Evolutionary conservation across 2,329 filamentous ascomycete species (phyloP), one percentile per base, ranked within the genome.

Genomic region (Cladophialophora yegresii): DNA sequence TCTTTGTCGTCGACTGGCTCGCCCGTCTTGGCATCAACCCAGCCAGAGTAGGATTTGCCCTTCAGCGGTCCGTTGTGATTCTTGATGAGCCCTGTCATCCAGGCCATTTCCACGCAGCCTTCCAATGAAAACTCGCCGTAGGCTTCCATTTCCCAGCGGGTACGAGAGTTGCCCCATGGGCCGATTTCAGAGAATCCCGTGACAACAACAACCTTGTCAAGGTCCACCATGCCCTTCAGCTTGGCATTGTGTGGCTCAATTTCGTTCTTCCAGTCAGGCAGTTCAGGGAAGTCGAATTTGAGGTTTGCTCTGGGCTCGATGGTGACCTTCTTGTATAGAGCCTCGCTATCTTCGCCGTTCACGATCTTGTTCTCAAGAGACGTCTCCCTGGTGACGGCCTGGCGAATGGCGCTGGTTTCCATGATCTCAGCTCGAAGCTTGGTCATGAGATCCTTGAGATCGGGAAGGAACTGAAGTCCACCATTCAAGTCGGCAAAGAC

Each of bases 71-170:
- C 95, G 72, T 98, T 98, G 83, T 96, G 91, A 78, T 99, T 96
- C 84, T 93, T 97, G 82, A 99, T 98, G 65, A 98, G 87, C 75
- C 95, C 95, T 93, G 98, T 99, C 78, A 99, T 92, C 95, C 95
- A 99, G 33, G 95, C 93, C 95, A 99, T 99, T 80, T 99, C 95
- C 66, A 99, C 89, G 74, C 95, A 98, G 32, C 95, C 95, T 78
- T 99, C 96, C 13, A 99, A 86, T 8, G 95, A 98, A 82, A 99
- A 99, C 75, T 96, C 86, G 75, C 95, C 95, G 71, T 93, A 88
- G 1, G 95, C 93, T 78, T 99, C 95, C 93, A 99, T 99, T 82
- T 99, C 95, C 95, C 95, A 99, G 67, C 95, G 88, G 53, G 95
- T 99, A 73, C 95, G 88, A 2, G 95, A 93, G 83, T 98, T 99